Conservation (phyloP, 2,329 filamentous ascomycete species). For the Fusarium sp. region DNA sequence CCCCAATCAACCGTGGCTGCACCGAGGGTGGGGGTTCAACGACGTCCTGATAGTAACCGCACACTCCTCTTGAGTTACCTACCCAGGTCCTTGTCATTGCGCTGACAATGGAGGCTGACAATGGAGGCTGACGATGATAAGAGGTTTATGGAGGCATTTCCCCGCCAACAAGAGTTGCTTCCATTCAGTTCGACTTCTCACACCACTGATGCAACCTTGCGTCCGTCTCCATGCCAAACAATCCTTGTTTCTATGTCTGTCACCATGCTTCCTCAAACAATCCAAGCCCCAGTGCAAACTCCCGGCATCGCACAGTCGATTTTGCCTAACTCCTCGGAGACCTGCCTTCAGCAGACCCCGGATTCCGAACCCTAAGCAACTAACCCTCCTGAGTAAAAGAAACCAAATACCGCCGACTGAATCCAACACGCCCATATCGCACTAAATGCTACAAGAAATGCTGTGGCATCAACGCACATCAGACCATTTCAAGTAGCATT, state of each 20-base stretch:
- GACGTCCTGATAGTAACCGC: slow-evolving; percentile 4
- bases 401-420: slow-evolving; percentile 11
- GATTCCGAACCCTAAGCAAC: slow-evolving; percentile 1
- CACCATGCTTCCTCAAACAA: not conserved
- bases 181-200: not conserved
- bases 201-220: not conserved
- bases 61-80: not conserved
- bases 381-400: slow-evolving; percentile 14
- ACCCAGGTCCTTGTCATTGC: not conserved
- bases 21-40: slow-evolving; percentile 28
- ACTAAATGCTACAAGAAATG: slow-evolving; percentile 6
- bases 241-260: not conserved
- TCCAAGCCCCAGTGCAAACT: not conserved
- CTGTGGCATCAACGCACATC: slow-evolving; percentile 5
- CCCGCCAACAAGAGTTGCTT: not conserved
- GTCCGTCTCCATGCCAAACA: not conserved
- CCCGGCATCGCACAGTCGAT: not conserved
- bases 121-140: not conserved
- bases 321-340: not conserved
- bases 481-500: not conserved
- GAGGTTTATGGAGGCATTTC: not conserved
- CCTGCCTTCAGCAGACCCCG: not conserved
- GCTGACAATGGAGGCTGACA: not conserved
- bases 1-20: slow-evolving; percentile 29
- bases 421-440: slow-evolving; percentile 7